These are phyloP conservation scores for Volvox carteri DNA, from an alignment of 163 green algal species.

Conservation along the genomic window DNA sequence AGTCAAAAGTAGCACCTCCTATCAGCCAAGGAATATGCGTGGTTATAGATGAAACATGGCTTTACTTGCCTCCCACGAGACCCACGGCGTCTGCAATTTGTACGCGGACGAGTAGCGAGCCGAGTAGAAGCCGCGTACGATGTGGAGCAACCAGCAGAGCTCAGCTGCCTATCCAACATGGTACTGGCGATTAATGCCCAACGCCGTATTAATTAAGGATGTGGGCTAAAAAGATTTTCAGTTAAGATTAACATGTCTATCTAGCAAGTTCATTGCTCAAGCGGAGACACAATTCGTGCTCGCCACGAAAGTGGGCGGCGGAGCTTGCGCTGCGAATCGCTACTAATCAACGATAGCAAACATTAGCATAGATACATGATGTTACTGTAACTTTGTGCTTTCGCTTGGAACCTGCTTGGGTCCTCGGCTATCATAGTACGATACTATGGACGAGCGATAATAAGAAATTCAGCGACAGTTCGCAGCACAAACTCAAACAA, in stretches of 20 bases:
- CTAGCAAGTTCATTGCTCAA: neutral
- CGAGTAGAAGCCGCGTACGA: neutral
- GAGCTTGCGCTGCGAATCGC: too few species aligned
- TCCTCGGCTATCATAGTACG: too few species aligned
- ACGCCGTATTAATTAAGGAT: too few species aligned
- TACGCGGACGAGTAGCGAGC: neutral
- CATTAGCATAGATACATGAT: too few species aligned
- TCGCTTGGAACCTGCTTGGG: too few species aligned
- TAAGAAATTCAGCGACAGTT: neutral
- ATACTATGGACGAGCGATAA: neutral
- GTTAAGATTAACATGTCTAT: too few species aligned
- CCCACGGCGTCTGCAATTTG: neutral
- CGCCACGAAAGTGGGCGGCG: neutral
- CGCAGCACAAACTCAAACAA: neutral
- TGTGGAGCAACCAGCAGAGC: constrained; percentile 27
- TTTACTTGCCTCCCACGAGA: neutral
- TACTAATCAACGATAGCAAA: too few species aligned
- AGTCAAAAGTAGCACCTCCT: too few species aligned
- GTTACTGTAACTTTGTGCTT: too few species aligned
- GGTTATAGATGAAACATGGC: neutral
- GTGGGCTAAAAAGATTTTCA: too few species aligned
- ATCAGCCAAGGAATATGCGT: neutral
- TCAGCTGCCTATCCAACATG: constrained; percentile 21
- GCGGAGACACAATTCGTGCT: neutral
- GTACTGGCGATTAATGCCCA: neutral